Evolutionary conservation across 1,284 basidiomycete species (phyloP), one percentile per base, ranked within the genome.

Genomic region (Tylopilus sp.): DNA sequence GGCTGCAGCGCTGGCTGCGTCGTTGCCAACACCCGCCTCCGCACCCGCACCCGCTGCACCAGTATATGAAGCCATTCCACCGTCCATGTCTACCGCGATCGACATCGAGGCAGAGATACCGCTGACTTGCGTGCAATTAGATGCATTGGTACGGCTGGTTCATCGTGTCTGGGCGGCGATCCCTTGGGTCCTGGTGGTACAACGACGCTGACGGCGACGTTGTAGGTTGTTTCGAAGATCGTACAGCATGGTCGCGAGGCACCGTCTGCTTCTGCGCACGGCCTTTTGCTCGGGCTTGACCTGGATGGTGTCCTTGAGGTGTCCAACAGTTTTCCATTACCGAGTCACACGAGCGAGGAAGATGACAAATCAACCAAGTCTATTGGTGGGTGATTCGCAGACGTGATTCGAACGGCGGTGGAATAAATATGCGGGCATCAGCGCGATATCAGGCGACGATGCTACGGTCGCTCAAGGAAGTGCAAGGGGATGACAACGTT

Each of bases 401-500:
- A 52, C 43, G 43, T 46, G 46, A 34, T 41, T 28, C 19, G 41
- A 48, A 37, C 46, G 46, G 40, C 4, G 30, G n/a, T 19, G 18
- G 39, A 33, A 46, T 46, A n/a, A 41, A 56, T 29, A 18, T 28
- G 42, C 48, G 37, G 47, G 54, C 21, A 54, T 48, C 57, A 91
- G 89, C 77, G 44, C 83, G 86, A 35, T 95, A 95, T 70, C 92
- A 94, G 65, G 74, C 80, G 29, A 81, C 86, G 50, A 92, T 96
- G 89, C 75, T 96, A 42, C 83, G 86, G 46, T 86, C 91, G 35
- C 73, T 96, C 64, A 87, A 89, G 63, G 92, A 97, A 67, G 92
- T 98, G 52, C 90, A 93, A 67, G 85, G 89, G 47, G 95, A 97
- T 64, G 94, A 96, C 68, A 93, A 89, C 59, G 83, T 97, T 41